A percentile compares a stretch with the other conserved stretches of the same genome.
Conservation (phyloP, 805 yeast species). For the Cyberlindnera xylosilytica region DNA sequence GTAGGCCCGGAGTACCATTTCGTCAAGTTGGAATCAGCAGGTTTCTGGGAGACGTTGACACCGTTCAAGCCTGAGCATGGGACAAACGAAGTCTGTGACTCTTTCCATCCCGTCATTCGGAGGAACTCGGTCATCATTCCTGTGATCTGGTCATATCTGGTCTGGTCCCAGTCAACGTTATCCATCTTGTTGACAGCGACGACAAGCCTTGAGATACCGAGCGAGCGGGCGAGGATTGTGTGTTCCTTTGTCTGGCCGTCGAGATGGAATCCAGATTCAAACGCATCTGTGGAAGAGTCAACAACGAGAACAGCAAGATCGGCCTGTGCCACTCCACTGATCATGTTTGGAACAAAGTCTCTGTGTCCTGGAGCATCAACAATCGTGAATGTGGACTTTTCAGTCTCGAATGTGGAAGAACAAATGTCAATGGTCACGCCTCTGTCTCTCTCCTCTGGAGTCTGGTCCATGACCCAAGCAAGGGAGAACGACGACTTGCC, state of each 20-base stretch:
- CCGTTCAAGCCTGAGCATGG: constrained; percentile 93
- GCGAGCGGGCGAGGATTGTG: constrained; percentile 85
- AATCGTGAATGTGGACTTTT: constrained; percentile 84
- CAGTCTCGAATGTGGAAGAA: constrained; percentile 90
- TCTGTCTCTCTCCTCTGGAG: constrained; percentile 95
- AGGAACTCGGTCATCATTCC: constrained; percentile 78
- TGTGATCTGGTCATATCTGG: constrained; percentile 73
- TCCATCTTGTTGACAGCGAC: constrained; percentile 96
- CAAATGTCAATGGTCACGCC: constrained; percentile 96
- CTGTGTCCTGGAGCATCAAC: constrained; percentile 96
- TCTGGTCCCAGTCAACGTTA: constrained; percentile 83
- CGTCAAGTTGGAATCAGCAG: constrained; percentile 43
- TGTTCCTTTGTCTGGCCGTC: constrained; percentile 96
- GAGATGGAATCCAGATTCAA: constrained; percentile 93
- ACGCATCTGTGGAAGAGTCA: constrained; percentile 92
- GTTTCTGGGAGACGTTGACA: constrained; percentile 83
- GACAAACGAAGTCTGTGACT: constrained; percentile 80
- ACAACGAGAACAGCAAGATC: constrained; percentile 88
- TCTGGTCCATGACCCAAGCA: constrained; percentile 96
- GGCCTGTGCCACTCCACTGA: constrained; percentile 93
- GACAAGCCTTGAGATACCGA: constrained; percentile 83
- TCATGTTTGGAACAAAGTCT: constrained; percentile 95
- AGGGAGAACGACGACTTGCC: constrained; percentile 97
- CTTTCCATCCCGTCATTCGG: constrained; percentile 84
- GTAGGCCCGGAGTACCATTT: constrained; percentile 54